Evolutionary conservation across 306 rosid species (phyloP).

Genomic region (Trifolium fragiferum): DNA sequence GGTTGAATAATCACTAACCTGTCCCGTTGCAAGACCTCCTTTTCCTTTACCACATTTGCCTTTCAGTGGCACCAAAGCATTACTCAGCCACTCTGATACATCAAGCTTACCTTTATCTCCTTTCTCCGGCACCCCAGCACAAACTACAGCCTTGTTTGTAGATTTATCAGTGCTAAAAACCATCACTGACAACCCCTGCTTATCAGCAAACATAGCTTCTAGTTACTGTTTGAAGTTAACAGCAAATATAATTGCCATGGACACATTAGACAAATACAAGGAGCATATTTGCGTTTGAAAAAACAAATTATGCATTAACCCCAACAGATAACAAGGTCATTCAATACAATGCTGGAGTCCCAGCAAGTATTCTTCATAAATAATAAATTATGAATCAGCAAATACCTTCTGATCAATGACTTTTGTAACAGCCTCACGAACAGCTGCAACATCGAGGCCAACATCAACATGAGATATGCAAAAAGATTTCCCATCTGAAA

Average conservation of each 20-base stretch:
- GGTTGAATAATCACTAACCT: conserved; percentile 61
- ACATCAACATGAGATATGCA: conserved; percentile 79
- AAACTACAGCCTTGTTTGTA: conserved; percentile 85
- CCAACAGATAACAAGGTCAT: conserved; percentile 20
- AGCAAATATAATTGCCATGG: conserved; percentile 10
- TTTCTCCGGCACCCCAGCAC: conserved; percentile 92
- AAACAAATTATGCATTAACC: conserved; percentile 20
- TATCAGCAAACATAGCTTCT: conserved; percentile 41
- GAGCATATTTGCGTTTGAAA: conserved; percentile 17
- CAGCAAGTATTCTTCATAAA: conserved; percentile 11
- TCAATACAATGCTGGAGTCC: conserved; percentile 22
- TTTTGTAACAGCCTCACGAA: conserved; percentile 91
- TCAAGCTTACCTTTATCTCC: conserved; percentile 67
- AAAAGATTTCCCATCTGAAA: conserved; percentile 69
- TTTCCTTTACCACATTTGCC: conserved; percentile 95
- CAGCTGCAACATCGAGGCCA: conserved; percentile 89
- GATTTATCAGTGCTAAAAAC: conserved; percentile 85
- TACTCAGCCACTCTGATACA: conserved; percentile 86
- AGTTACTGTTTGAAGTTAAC: conserved; percentile 31
- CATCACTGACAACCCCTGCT: conserved; percentile 87
- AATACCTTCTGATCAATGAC: conserved; percentile 79
- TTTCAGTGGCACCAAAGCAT: conserved; percentile 78
- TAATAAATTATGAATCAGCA: conserved; percentile 26
- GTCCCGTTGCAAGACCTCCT: conserved; percentile 94
- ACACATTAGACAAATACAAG: conserved; percentile 1